phyloP scores from a whole-genome alignment of 129 eudicot genomes.

The Kitagawia praeruptora region DNA sequence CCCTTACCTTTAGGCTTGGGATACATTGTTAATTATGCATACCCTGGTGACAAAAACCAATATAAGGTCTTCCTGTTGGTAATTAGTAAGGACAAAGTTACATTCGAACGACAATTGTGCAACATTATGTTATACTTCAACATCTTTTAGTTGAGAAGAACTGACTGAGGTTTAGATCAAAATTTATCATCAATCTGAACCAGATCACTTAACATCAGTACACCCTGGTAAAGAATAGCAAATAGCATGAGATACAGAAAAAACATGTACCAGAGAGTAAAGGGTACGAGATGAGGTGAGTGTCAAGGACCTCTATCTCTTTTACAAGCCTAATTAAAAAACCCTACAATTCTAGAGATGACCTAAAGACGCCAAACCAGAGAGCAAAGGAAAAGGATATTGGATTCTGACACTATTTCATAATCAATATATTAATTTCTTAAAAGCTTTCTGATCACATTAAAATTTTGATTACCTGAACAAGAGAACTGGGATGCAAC shows the following conservation, averaged over 20 bases:
- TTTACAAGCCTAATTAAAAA: not conserved
- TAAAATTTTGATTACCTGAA: constrained; percentile 48
- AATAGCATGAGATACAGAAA: not conserved
- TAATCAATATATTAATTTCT: not conserved
- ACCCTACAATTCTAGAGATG: not conserved
- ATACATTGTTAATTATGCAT: not conserved
- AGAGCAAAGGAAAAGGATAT: not conserved
- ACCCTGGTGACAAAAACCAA: not conserved
- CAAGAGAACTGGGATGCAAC: constrained; percentile 79
- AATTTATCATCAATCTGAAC: not conserved
- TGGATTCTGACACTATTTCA: not conserved
- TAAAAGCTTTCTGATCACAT: not conserved
- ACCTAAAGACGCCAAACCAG: not conserved
- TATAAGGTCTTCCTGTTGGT: not conserved
- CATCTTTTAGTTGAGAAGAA: not conserved
- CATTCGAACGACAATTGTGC: not conserved
- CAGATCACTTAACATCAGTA: not conserved
- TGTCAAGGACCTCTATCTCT: not conserved
- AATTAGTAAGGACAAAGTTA: not conserved
- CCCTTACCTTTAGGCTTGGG: not conserved
- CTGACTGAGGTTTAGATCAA: not conserved
- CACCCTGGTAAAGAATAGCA: not conserved
- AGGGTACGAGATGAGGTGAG: not conserved
- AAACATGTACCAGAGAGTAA: not conserved
- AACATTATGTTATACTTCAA: not conserved